Conservation (phyloP, 768 basidiomycete genomes). For the Suillus tomentosus region DNA sequence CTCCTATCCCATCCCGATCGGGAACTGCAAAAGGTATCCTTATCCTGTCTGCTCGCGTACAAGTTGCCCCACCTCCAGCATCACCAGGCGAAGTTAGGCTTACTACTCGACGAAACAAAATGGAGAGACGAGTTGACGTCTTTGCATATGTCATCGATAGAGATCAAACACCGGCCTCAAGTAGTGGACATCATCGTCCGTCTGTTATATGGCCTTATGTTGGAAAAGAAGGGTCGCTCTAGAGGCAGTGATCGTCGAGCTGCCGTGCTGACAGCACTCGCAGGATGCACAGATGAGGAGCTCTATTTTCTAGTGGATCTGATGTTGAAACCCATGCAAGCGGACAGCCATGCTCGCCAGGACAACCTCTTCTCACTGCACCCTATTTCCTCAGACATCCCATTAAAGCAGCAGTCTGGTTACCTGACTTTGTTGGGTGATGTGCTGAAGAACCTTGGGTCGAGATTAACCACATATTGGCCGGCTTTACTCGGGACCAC, state of each 20-base stretch:
- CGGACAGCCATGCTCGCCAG: slow-evolving; percentile 28
- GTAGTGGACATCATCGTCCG: slow-evolving; percentile 72
- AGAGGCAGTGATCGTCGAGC: slow-evolving; percentile 67
- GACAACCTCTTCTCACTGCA: slow-evolving; percentile 32
- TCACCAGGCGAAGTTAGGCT: slow-evolving; percentile 65
- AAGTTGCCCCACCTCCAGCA: slow-evolving; percentile 58
- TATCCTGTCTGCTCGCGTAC: slow-evolving; percentile 83
- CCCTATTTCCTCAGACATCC: slow-evolving; percentile 35
- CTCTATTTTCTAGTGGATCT: slow-evolving; percentile 78
- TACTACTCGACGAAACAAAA: slow-evolving; percentile 78
- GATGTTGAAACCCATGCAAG: slow-evolving; percentile 77
- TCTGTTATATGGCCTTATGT: slow-evolving; percentile 85
- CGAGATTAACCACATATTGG: slow-evolving; percentile 71
- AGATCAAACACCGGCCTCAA: slow-evolving; percentile 57
- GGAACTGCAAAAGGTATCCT: slow-evolving; percentile 68
- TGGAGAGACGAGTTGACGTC: slow-evolving; percentile 88
- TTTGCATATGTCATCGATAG: slow-evolving; percentile 65
- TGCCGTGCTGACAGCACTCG: slow-evolving; percentile 73
- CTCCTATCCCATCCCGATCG: slow-evolving; percentile 86
- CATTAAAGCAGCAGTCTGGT: slow-evolving; percentile 74
- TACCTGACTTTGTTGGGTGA: slow-evolving; percentile 86
- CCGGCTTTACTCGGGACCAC: slow-evolving; percentile 70
- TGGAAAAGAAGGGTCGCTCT: slow-evolving; percentile 71
- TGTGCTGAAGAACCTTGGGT: slow-evolving; percentile 79
- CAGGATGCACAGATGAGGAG: slow-evolving; percentile 71